phyloP scores from a whole-genome alignment of 2,329 filamentous ascomycete genomes.

The Talaromyces sp. region DNA sequence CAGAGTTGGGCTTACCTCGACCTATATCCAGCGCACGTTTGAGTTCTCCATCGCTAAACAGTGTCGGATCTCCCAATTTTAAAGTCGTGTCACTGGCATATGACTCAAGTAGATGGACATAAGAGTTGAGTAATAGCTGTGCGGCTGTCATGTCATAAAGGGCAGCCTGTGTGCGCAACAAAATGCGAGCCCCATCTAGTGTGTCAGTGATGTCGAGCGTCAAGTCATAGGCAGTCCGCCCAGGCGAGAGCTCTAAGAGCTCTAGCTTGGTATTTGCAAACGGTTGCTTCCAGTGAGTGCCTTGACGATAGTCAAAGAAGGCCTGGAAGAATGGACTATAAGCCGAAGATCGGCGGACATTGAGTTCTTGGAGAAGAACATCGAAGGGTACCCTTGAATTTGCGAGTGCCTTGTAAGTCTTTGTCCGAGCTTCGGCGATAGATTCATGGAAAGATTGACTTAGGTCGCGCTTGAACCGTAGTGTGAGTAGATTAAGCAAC shows the following conservation, averaged over 20 bases:
- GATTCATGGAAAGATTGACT: background rate
- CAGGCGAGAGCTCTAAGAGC: background rate
- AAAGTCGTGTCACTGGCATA: background rate
- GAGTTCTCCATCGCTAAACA: background rate
- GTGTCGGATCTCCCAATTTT: background rate
- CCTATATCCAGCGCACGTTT: background rate
- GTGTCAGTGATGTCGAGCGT: background rate
- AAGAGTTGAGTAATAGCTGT: background rate
- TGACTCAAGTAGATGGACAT: background rate
- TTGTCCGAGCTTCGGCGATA: background rate
- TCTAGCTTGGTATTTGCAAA: too few species aligned
- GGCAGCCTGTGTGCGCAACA: background rate
- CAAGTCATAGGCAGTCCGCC: background rate
- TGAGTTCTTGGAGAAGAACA: background rate
- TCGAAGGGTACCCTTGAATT: slow-evolving; percentile 19
- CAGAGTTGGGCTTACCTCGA: background rate
- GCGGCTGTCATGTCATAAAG: background rate
- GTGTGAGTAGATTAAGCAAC: background rate
- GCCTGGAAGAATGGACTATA: slow-evolving; percentile 1
- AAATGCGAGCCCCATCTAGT: background rate
- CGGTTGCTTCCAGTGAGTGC: background rate
- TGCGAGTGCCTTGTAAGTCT: background rate
- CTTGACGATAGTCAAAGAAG: slow-evolving; percentile 1
- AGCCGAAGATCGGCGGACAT: background rate
- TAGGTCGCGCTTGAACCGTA: background rate